A percentile compares a stretch with the other conserved stretches of the same genome.
These are phyloP conservation scores for Talaromyces liani DNA, from an alignment of 495 filamentous ascomycete genomes.

Conservation along the genomic window DNA sequence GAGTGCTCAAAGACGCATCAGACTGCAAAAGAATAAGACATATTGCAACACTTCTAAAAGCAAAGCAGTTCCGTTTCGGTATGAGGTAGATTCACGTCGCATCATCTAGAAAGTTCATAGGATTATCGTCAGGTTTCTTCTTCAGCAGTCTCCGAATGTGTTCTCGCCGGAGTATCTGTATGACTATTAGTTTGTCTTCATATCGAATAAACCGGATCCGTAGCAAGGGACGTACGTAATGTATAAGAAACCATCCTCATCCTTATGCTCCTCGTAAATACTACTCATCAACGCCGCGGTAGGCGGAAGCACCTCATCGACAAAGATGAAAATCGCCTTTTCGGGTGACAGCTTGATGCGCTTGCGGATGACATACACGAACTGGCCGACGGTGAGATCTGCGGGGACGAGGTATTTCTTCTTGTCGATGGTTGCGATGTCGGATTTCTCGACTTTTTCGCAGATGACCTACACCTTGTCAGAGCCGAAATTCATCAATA, in stretches of 20 bases:
- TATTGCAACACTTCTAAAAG: not conserved
- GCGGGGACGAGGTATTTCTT: conserved; percentile 99
- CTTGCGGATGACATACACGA: conserved; percentile 99
- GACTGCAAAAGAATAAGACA: not conserved
- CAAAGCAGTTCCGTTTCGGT: conserved; percentile 2
- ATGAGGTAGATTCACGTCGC: not conserved
- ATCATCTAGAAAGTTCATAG: not conserved
- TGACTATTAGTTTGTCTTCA: no score
- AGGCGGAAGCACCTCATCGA: conserved; percentile 95
- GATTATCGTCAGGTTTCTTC: not conserved
- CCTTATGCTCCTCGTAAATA: conserved; percentile 99
- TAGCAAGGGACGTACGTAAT: conserved; percentile 40
- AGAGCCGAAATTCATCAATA: not conserved
- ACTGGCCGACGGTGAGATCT: conserved; percentile 98
- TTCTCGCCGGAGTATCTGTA: conserved; percentile 97
- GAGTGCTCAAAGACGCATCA: not conserved
- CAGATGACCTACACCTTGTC: conserved; percentile 72
- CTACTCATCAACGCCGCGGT: conserved; percentile 98
- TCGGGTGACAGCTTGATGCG: conserved; percentile 99
- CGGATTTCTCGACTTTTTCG: conserved; percentile 98
- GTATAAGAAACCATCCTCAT: conserved; percentile 52
- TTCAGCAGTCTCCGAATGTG: conserved; percentile 71
- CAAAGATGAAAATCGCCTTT: conserved; percentile 99
- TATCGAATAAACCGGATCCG: no score
- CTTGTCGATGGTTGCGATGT: conserved; percentile 99